Base-by-base conservation (phyloP, 805 yeast species). In the Candida glaebosa region DNA sequence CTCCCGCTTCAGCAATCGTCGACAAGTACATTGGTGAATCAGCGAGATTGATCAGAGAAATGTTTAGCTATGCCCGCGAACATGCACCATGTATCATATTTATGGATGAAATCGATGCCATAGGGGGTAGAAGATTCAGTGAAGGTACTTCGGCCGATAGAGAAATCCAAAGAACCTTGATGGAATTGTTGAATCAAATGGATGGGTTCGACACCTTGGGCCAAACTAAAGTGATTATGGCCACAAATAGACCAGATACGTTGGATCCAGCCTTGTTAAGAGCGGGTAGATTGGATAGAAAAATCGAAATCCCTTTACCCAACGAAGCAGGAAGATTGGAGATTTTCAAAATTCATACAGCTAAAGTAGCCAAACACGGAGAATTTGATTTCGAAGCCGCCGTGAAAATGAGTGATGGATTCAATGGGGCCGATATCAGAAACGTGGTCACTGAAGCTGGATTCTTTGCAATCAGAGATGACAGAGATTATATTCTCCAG, bases 131-230 rank as follows among this genome's bases (percentile, higher is more conserved):
- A 57, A 80, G 99, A 65, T 91, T 91, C 66, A 81, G 91, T 51
- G 99, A 91, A 65, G 99, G 99, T 68, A 91, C 98, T 2, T 87
- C 96, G 6, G 98, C 99, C 2, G 99, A 91, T 69, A 84, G 99
- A 67, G 99, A 91, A 66, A 91, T 91, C 60, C 99, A 91, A 71
- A 84, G 99, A 71, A 91, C 98, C 3, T 74, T 91, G 60, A 90
- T 91, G 98, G 99, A 91, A 67, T 73, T 91, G 59, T 77, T 91
- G 55, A 91, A 91, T 61, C 98, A 93, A 68, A 90, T 91, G 98
- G 99, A 91, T 64, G 99, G 99, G 45, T 91, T 91, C 63, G 98
- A 91, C 63, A 85, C 88, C 44, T 75, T 91, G 57, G 99, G 99
- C 19, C 96, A 89, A 65, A 91, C 99, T 2, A 91, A 91, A 69